Base-by-base conservation (phyloP, 2,329 filamentous ascomycete genomes). In the Periglandula ipomoeae region DNA sequence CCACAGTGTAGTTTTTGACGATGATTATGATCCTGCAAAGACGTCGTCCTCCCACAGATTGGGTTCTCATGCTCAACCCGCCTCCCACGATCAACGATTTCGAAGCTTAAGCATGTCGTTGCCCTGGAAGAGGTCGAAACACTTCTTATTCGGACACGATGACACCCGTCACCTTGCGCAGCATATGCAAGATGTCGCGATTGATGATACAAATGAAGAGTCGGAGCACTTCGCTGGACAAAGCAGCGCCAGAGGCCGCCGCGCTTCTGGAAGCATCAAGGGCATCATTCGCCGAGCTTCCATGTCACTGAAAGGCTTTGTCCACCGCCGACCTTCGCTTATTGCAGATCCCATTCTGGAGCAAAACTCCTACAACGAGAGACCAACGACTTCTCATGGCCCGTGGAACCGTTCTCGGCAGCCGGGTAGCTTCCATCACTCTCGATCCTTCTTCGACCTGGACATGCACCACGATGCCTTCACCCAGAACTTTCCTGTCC, bases 221-320 rank as follows among this genome's bases (percentile, higher is more conserved):
- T 50, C 59, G 39, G 59, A 60, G n/a, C 47, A 53, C 42, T 47
- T 50, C 24, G 48, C 52, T 15, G 54, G 58, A 19, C 51, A 50
- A 17, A 53, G 54, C 38, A 52, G 63, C 44, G 55, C 58, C 50
- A 57, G 63, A 17, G 51, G 56, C 23, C 55, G 56, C 13, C 57
- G 58, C 40, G 50, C 54, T 4, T 55, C 63, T 0, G 61, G 61
- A 42, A 64, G 65, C 42, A 59, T 81, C 49, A 76, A 72, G 58
- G 70, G 73, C 43, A 75, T 73, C 53, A 67, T 81, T 44, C 72
- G 77, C 22, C 68, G 78, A 9, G 78, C 78, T 0, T 81, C 78
- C 3, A 57, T 78, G 46, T 77, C 75, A 8, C 58, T 81, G 45
- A 73, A 74, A 56, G 72, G 71, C 27, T 71, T 80, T 27, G 73